Evolutionary conservation across 2,329 filamentous ascomycete species (phyloP).

Genomic region (Ilyonectria destructans): DNA sequence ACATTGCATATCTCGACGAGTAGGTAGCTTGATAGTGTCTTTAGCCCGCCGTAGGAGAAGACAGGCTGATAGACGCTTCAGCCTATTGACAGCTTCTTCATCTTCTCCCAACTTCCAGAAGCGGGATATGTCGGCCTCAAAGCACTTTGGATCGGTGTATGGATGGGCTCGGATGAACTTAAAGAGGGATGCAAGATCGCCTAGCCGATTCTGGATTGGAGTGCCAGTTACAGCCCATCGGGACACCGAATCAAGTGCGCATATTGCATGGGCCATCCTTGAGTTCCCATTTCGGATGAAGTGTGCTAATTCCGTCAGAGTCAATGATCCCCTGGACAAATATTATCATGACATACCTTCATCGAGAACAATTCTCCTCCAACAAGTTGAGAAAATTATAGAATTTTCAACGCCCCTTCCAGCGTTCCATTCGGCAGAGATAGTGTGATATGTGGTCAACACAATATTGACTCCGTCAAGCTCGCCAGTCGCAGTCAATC

Average conservation of each 20-base stretch:
- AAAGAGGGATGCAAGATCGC: slow-evolving; percentile 61
- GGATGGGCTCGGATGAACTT: slow-evolving; percentile 62
- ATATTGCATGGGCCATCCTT: slow-evolving; percentile 52
- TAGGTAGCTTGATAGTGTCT: slow-evolving; percentile 57
- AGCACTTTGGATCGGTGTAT: slow-evolving; percentile 48
- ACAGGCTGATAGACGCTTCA: slow-evolving; percentile 57
- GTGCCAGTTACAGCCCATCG: slow-evolving; percentile 67
- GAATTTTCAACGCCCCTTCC: slow-evolving; percentile 22
- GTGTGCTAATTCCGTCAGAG: slow-evolving; percentile 28
- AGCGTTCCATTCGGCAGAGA: slow-evolving; percentile 56
- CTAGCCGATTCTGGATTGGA: slow-evolving; percentile 63
- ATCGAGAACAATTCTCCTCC: slow-evolving; percentile 51
- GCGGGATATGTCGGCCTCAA: slow-evolving; percentile 38
- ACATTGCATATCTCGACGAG: slow-evolving; percentile 52
- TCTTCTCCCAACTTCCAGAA: slow-evolving; percentile 58
- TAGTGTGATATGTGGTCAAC: slow-evolving; percentile 61
- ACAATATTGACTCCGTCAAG: slow-evolving; percentile 49
- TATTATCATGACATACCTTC: slow-evolving; percentile 27
- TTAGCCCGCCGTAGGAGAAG: slow-evolving; percentile 61
- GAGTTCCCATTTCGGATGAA: slow-evolving; percentile 39
- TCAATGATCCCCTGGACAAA: fast-evolving
- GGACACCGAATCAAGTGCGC: slow-evolving; percentile 53
- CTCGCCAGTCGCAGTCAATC: slow-evolving; percentile 30
- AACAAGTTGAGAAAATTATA: slow-evolving; percentile 53
- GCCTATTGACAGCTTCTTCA: slow-evolving; percentile 56